Conservation (phyloP, 2,329 filamentous ascomycete genomes). For the Colletotrichum cordylinicola region DNA sequence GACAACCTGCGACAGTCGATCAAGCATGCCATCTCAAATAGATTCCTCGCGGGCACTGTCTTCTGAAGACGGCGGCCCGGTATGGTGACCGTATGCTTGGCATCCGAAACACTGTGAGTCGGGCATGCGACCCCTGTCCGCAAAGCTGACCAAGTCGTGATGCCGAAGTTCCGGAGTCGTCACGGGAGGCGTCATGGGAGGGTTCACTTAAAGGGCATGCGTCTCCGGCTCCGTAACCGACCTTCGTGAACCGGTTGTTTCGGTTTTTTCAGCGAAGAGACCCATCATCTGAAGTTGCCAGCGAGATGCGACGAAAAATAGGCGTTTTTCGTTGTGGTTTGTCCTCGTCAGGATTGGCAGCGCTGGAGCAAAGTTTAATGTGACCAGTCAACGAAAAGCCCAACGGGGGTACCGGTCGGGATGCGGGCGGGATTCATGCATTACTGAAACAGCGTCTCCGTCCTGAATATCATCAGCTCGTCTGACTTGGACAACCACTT, state of each 20-base stretch:
- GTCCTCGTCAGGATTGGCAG: neutral
- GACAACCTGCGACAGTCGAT: conserved; percentile 18
- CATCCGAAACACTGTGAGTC: conserved; percentile 16
- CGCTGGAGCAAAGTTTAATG: neutral
- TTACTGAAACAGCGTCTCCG: neutral
- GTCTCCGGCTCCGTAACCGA: neutral
- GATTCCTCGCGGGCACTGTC: neutral
- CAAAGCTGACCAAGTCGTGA: neutral
- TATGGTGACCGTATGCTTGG: conserved; percentile 1
- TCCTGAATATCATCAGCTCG: neutral
- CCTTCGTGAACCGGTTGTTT: neutral
- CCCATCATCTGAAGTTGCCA: conserved; percentile 14
- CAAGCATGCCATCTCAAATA: neutral
- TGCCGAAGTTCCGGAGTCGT: conserved; percentile 3
- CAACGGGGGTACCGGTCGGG: neutral
- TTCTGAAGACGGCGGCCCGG: neutral
- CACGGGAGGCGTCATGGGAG: neutral
- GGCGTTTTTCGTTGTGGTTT: neutral
- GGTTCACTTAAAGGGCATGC: neutral
- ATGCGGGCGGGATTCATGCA: neutral
- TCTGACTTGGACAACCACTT: neutral
- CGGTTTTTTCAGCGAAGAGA: neutral
- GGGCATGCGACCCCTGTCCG: conserved; percentile 12
- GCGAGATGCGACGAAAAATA: conserved; percentile 4
- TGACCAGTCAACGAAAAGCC: neutral